Evolutionary conservation across 2,329 filamentous ascomycete genomes (phyloP).

Genomic region (Hymenoscyphus scutula): DNA sequence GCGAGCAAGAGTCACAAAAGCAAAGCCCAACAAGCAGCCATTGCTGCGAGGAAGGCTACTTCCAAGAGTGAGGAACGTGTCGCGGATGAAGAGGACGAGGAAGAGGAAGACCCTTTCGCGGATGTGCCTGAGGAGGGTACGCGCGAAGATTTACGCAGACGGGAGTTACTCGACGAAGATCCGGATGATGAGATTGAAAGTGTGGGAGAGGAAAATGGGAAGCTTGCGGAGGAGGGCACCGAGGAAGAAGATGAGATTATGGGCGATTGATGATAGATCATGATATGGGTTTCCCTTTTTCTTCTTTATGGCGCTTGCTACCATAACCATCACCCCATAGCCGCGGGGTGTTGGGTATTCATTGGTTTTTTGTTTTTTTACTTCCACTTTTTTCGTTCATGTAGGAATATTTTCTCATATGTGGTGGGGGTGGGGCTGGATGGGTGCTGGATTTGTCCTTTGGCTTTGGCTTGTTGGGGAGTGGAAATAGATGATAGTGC

Average conservation of each 20-base stretch:
- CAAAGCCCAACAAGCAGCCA: constrained; percentile 44
- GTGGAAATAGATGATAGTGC: no score
- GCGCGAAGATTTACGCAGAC: constrained; percentile 53
- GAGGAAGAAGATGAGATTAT: constrained; percentile 41
- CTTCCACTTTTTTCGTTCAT: background rate
- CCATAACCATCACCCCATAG: background rate
- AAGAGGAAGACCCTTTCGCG: constrained; percentile 41
- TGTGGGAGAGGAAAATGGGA: constrained; percentile 36
- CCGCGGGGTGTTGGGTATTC: background rate
- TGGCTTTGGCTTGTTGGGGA: no score
- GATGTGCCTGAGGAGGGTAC: constrained; percentile 57
- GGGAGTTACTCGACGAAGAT: constrained; percentile 56
- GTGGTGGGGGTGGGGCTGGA: background rate
- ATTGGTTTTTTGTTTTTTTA: background rate
- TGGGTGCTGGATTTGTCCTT: background rate
- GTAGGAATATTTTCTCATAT: constrained; percentile 2
- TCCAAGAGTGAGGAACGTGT: constrained; percentile 31
- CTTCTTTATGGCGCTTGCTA: background rate
- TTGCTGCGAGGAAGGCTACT: constrained; percentile 46
- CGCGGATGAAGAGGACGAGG: constrained; percentile 34
- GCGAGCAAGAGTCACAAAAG: constrained; percentile 37
- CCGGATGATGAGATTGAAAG: constrained; percentile 36
- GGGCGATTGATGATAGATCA: constrained; percentile 39
- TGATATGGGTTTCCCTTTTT: background rate
- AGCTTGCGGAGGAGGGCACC: constrained; percentile 32